These are phyloP conservation scores for Penicillium lividum DNA, from an alignment of 495 filamentous ascomycete genomes.

Conservation along the genomic window DNA sequence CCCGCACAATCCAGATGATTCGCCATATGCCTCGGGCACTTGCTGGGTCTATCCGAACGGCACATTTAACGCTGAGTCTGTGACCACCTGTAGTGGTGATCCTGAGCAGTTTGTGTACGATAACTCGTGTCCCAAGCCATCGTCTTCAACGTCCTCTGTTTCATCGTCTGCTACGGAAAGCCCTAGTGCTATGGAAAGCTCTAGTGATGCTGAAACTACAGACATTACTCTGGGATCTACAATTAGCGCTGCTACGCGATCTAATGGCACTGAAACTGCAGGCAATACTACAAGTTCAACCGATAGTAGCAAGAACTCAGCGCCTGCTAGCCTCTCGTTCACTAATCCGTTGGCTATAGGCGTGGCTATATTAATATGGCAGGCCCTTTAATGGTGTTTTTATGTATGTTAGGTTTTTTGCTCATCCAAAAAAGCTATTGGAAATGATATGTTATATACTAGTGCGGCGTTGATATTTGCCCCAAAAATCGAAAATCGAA, in stretches of 20 bases:
- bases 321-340: constrained; percentile 19
- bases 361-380: constrained; percentile 20
- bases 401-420: not conserved
- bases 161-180: constrained; percentile 14
- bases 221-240: constrained; percentile 11
- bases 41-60: constrained; percentile 31
- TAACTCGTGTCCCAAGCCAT: constrained; percentile 26
- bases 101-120: constrained; percentile 26
- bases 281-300: constrained; percentile 11
- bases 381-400: constrained; percentile 15
- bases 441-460: too few species aligned
- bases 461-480: too few species aligned
- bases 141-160: constrained; percentile 20
- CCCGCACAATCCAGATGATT: constrained; percentile 16
- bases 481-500: too few species aligned
- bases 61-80: constrained; percentile 22
- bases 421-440: not conserved
- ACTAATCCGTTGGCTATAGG: constrained; percentile 20
- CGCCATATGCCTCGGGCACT: constrained; percentile 23
- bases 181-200: constrained; percentile 12
- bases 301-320: constrained; percentile 24
- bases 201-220: constrained; percentile 17
- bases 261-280: constrained; percentile 17
- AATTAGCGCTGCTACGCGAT: constrained; percentile 9
- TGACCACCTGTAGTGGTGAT: constrained; percentile 21